Evolutionary conservation across 176 grass and related monocot genomes (phyloP), one percentile per base, ranked within the genome.

Genomic region (Tillandsia fasciculata): DNA sequence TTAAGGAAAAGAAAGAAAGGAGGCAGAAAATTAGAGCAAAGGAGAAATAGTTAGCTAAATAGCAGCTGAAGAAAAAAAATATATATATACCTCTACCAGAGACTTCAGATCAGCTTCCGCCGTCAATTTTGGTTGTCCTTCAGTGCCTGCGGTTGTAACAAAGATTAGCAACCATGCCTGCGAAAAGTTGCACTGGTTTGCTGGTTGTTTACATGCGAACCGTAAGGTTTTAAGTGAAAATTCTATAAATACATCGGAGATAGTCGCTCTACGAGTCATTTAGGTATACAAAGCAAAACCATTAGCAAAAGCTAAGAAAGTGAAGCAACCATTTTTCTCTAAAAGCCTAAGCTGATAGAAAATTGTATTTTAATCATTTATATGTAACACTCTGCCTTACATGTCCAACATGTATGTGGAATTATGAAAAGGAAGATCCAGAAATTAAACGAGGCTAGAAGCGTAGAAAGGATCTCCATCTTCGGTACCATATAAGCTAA

Each of bases 61-160:
- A 42, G 33, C 65, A 22, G 24, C 47, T 50, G 47, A 72, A 48
- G 14, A 70, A 3, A 65, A 42, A 6, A 7, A 7, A 7, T 48
- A 42, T 42, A 7, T 42, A 7, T 48, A 48, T 82, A 91, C 88
- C 84, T 75, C 78, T 77, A 91, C 74, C 67, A 77, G 66, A 53
- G 74, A 28, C 78, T 76, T 79, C 48, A 84, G 49, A 75, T 91
- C 88, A 82, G 49, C 49, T 71, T 47, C 57, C 2, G 20, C 33
- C 33, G 53, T 48, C 12, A 58, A 47, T 23, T 33, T 71, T 1
- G 10, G 56, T 70, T 81, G n/a, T 48, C 68, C 52, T 61, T 53
- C 52, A 48, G 50, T 72, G 84, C 51, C 81, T 84, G 52, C 65
- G 61, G 67, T 13, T 73, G 49, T 52, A 73, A 2, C 3, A 82